A percentile compares a stretch with the other conserved stretches of the same genome.
Evolutionary conservation across 495 filamentous ascomycete species (phyloP).

Genomic region (Staphylotrichum longicolle): DNA sequence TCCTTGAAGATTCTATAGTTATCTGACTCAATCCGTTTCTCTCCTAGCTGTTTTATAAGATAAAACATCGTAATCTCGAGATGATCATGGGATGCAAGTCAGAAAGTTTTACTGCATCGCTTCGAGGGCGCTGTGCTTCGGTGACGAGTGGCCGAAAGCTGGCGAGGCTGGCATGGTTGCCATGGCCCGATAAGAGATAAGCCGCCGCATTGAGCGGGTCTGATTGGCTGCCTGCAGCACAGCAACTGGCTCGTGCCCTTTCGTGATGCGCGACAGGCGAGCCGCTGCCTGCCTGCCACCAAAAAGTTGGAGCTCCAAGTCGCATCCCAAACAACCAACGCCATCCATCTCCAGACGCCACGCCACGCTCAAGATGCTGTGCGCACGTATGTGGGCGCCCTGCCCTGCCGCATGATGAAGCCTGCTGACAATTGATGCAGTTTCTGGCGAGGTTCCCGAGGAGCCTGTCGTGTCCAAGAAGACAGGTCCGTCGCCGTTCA

Average conservation of each 20-base stretch:
- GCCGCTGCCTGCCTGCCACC: conserved; percentile 8
- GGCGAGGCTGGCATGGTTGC: no score
- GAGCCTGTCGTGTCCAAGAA: conserved; percentile 91
- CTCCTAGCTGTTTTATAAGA: no score
- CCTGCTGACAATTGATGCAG: conserved; percentile 47
- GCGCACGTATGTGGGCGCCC: conserved; percentile 56
- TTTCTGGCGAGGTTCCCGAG: conserved; percentile 96
- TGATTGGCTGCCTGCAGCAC: neutral
- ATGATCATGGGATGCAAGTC: no score
- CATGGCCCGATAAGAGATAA: neutral
- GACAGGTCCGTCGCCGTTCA: conserved; percentile 63
- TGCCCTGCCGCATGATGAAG: neutral
- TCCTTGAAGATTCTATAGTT: no score
- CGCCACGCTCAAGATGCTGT: conserved; percentile 55
- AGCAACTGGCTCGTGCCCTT: conserved; percentile 11
- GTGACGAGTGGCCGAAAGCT: no score
- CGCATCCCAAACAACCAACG: conserved; percentile 2
- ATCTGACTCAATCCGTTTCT: no score
- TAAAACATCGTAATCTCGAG: no score
- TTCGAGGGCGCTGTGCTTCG: no score
- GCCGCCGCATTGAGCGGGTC: neutral
- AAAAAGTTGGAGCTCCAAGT: conserved; percentile 28
- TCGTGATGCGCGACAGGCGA: neutral
- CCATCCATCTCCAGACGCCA: neutral
- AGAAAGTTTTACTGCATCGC: no score